These are phyloP conservation scores for Caloboletus inedulis DNA, from an alignment of 1,284 basidiomycete genomes.

Conservation along the genomic window DNA sequence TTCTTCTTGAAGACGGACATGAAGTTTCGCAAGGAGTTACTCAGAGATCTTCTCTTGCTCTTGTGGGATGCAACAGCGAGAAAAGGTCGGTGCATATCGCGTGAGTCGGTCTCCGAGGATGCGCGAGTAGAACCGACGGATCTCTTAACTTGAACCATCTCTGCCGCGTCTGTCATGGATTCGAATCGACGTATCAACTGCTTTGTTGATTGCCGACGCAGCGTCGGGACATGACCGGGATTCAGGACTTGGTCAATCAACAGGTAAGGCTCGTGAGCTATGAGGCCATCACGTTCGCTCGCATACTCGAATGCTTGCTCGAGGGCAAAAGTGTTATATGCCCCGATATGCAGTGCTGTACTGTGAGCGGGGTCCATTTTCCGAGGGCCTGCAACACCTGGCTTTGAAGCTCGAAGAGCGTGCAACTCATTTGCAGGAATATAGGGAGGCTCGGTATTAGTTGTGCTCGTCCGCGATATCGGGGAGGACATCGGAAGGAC, in stretches of 20 bases:
- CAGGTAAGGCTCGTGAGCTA: neutral
- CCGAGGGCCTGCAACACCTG: constrained; percentile 28
- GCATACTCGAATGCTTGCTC: constrained; percentile 1
- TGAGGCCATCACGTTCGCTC: neutral
- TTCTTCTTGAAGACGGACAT: constrained; percentile 63
- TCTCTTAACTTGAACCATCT: constrained; percentile 5
- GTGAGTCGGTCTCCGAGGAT: constrained; percentile 14
- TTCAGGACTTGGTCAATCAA: constrained; percentile 3
- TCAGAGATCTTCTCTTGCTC: constrained; percentile 47
- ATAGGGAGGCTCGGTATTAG: neutral
- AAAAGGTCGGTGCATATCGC: constrained; percentile 12
- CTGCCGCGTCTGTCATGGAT: constrained; percentile 28
- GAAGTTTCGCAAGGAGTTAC: constrained; percentile 63
- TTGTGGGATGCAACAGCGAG: constrained; percentile 27
- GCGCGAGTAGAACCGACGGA: constrained; percentile 10
- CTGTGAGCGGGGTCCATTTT: constrained; percentile 12
- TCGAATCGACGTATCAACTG: constrained; percentile 46
- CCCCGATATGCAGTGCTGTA: neutral
- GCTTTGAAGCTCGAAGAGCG: constrained; percentile 10
- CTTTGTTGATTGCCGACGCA: constrained; percentile 34
- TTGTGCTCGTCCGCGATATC: constrained; percentile 7
- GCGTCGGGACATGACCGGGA: constrained; percentile 3
- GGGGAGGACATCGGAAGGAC: constrained; percentile 17
- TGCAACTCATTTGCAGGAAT: neutral
- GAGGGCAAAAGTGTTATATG: neutral